These are phyloP conservation scores for Pyrenopolyporus hunteri DNA, from an alignment of 495 filamentous ascomycete species.

Conservation along the genomic window DNA sequence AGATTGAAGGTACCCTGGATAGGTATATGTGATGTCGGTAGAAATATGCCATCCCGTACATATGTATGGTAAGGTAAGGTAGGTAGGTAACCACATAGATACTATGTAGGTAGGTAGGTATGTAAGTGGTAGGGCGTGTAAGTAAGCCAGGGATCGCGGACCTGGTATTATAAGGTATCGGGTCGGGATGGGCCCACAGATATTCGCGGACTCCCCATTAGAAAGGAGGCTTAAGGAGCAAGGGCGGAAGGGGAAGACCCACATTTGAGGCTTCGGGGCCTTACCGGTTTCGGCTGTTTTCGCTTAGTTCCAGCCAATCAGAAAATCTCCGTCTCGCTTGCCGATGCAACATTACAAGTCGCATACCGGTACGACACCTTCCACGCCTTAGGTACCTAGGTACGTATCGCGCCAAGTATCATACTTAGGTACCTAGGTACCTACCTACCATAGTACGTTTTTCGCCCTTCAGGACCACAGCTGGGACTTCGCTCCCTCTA, in stretches of 20 bases:
- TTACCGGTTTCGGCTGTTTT: slow-evolving; percentile 39
- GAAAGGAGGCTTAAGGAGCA: slow-evolving; percentile 10
- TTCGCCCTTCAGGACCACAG: not conserved
- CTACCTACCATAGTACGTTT: not conserved
- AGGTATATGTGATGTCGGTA: not conserved
- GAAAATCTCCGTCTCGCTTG: slow-evolving; percentile 54
- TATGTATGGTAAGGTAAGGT: not conserved
- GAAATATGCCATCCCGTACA: too few relatives aligned
- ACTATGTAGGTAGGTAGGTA: not conserved
- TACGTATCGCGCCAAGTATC: not conserved
- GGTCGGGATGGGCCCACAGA: slow-evolving; percentile 7
- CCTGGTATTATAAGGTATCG: not conserved
- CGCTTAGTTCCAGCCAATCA: slow-evolving; percentile 57
- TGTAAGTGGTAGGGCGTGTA: not conserved
- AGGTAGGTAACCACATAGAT: not conserved
- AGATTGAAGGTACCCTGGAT: not conserved
- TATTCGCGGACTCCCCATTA: not conserved
- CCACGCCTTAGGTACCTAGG: not conserved
- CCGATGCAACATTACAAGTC: slow-evolving; percentile 34
- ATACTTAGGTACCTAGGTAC: not conserved
- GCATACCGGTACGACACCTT: not conserved
- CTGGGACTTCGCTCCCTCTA: too few relatives aligned
- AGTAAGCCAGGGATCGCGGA: too few relatives aligned
- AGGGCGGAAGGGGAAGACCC: slow-evolving; percentile 3
- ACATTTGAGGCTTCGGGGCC: slow-evolving; percentile 35